phyloP scores from a whole-genome alignment of 2,329 filamentous ascomycete genomes.

The Thermochaetoides dissita region DNA sequence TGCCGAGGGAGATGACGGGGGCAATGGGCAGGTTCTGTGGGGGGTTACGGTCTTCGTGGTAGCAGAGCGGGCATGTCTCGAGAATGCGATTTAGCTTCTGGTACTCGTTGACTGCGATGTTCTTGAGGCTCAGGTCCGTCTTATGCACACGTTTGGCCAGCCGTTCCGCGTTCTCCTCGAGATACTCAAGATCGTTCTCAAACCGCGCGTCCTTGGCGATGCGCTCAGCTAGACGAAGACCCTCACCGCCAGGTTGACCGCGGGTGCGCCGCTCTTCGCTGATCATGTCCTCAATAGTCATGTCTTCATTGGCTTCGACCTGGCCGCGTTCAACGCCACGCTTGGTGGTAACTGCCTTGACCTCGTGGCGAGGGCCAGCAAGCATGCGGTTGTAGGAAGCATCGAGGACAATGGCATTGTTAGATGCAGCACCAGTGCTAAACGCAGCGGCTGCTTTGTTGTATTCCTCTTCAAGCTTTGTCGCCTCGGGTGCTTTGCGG shows the following conservation, averaged over 20 bases:
- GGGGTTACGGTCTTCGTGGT: conserved; percentile 65
- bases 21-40: conserved; percentile 59
- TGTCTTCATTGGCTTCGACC: conserved; percentile 85
- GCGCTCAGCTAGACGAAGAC: conserved; percentile 69
- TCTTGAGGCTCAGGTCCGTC: conserved; percentile 76
- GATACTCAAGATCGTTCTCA: conserved; percentile 84
- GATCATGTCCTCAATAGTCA: conserved; percentile 95
- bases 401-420: conserved; percentile 61
- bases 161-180: conserved; percentile 90
- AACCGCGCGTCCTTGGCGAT: conserved; percentile 91
- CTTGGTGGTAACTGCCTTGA: conserved; percentile 63
- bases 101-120: conserved; percentile 73
- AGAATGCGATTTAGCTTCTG: conserved; percentile 79
- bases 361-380: conserved; percentile 58
- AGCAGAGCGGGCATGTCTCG: conserved; percentile 78
- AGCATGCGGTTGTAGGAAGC: conserved; percentile 85
- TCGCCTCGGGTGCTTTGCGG: conserved; percentile 59
- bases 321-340: conserved; percentile 71
- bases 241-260: conserved; percentile 65
- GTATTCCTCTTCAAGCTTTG: conserved; percentile 70
- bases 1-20: conserved; percentile 73
- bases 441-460: conserved; percentile 56
- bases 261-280: conserved; percentile 80
- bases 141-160: conserved; percentile 78
- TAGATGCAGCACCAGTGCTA: conserved; percentile 25